Percentiles rank a stretch among this genome's conserved stretches.
Conservation (phyloP, 306 rosid species). For the Trifolium repens region DNA sequence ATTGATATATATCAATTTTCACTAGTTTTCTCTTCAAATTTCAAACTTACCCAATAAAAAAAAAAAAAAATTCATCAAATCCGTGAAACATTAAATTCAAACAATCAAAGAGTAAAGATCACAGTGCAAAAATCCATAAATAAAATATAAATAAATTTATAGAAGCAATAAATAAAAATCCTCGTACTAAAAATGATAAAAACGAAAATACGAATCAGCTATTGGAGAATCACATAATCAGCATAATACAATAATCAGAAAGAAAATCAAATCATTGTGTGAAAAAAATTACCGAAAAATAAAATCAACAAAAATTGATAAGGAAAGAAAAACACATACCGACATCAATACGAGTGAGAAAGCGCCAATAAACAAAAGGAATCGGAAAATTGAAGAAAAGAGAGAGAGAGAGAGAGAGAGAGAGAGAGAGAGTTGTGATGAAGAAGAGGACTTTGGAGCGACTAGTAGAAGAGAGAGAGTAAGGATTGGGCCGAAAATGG, state of each 20-base stretch:
- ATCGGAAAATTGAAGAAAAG: constrained; percentile 42
- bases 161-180: constrained; percentile 21
- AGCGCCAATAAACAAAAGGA: constrained; percentile 37
- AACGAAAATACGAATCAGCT: constrained; percentile 34
- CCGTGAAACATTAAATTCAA: constrained; percentile 17
- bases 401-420: constrained; percentile 31
- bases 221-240: constrained; percentile 43
- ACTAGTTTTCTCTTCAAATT: constrained; percentile 14
- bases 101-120: constrained; percentile 31
- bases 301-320: neutral
- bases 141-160: neutral
- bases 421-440: constrained; percentile 39
- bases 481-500: constrained; percentile 68
- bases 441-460: constrained; percentile 40
- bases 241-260: constrained; percentile 7
- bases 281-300: neutral
- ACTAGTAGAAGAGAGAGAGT: neutral
- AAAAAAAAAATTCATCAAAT: neutral
- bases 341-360: constrained; percentile 71
- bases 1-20: neutral
- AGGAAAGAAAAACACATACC: constrained; percentile 58
- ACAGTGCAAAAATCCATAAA: constrained; percentile 33
- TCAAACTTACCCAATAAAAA: neutral
- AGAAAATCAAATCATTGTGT: neutral
- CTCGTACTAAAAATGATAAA: neutral